These are phyloP conservation scores for Termitomyces eurrhizus DNA, from an alignment of 768 basidiomycete genomes.

Conservation along the genomic window DNA sequence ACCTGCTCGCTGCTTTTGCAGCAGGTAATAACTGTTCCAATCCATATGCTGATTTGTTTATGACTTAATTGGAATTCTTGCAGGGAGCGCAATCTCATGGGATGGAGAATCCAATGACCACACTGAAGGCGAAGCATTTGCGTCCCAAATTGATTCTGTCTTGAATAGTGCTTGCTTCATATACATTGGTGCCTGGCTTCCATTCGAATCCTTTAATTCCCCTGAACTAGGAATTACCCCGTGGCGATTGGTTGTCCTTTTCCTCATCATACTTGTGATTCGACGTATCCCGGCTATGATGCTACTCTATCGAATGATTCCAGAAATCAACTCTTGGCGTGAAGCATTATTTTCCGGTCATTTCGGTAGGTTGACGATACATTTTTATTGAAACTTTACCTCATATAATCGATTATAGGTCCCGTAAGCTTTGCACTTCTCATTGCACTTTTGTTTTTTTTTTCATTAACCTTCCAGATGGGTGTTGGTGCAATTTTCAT, in stretches of 20 bases:
- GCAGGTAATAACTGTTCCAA: conserved; percentile 43
- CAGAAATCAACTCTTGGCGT: conserved; percentile 79
- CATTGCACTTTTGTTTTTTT: background rate
- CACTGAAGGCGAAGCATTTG: conserved; percentile 83
- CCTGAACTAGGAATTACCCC: conserved; percentile 59
- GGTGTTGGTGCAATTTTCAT: conserved; percentile 93
- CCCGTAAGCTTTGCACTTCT: conserved; percentile 37
- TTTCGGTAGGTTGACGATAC: conserved; percentile 52
- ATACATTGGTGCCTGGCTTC: conserved; percentile 87
- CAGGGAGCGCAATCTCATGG: conserved; percentile 70
- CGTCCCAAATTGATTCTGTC: conserved; percentile 86
- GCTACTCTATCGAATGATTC: conserved; percentile 76
- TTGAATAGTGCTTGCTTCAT: conserved; percentile 79
- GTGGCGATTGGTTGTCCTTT: conserved; percentile 68
- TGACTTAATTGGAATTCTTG: conserved; percentile 6
- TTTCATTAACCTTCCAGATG: conserved; percentile 49
- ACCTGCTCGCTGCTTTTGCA: conserved; percentile 86
- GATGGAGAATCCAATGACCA: conserved; percentile 80
- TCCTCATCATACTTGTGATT: conserved; percentile 63
- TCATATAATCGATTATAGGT: conserved; percentile 29
- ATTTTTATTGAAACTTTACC: background rate
- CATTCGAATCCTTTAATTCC: conserved; percentile 54
- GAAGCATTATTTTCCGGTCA: conserved; percentile 92
- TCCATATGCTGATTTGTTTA: background rate
- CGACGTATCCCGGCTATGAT: conserved; percentile 81